These are phyloP conservation scores for Lecanoromycetidae sp. DNA, from an alignment of 2,329 filamentous ascomycete species.

Conservation along the genomic window DNA sequence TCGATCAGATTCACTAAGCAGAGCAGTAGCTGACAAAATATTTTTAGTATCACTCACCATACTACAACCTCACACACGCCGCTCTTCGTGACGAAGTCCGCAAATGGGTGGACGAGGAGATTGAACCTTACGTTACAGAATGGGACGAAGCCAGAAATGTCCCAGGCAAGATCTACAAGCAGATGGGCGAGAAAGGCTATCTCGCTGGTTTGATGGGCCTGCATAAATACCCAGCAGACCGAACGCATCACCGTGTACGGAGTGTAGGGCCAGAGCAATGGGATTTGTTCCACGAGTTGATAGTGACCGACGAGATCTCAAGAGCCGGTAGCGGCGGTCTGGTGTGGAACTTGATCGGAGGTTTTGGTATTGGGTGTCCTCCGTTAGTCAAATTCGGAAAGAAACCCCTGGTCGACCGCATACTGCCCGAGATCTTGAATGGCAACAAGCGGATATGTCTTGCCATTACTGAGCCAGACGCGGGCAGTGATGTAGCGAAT, in stretches of 20 bases:
- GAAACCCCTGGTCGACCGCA: slow-evolving; percentile 70
- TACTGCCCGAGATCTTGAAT: slow-evolving; percentile 73
- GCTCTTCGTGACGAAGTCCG: slow-evolving; percentile 83
- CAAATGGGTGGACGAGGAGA: slow-evolving; percentile 77
- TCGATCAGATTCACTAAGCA: slow-evolving; percentile 16
- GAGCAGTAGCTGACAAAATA: background rate
- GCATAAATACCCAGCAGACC: slow-evolving; percentile 60
- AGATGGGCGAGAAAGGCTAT: slow-evolving; percentile 88
- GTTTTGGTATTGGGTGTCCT: slow-evolving; percentile 90
- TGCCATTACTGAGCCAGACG: slow-evolving; percentile 93
- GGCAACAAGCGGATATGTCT: slow-evolving; percentile 97
- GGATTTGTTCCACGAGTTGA: slow-evolving; percentile 97
- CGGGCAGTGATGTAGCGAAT: slow-evolving; percentile 89
- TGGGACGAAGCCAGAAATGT: slow-evolving; percentile 95
- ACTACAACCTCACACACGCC: slow-evolving; percentile 89
- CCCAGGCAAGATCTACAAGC: slow-evolving; percentile 80
- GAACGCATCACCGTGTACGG: slow-evolving; percentile 59
- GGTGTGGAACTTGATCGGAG: slow-evolving; percentile 92
- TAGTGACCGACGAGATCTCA: slow-evolving; percentile 88
- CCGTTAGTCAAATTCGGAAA: slow-evolving; percentile 86
- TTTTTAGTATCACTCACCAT: slow-evolving; percentile 77
- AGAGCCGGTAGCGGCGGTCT: slow-evolving; percentile 81
- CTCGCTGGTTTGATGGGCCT: slow-evolving; percentile 79
- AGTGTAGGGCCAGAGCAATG: slow-evolving; percentile 77
- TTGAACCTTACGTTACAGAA: slow-evolving; percentile 84